Base-by-base conservation (phyloP, 2,329 filamentous ascomycete genomes). In the Colletotrichum simmondsii region DNA sequence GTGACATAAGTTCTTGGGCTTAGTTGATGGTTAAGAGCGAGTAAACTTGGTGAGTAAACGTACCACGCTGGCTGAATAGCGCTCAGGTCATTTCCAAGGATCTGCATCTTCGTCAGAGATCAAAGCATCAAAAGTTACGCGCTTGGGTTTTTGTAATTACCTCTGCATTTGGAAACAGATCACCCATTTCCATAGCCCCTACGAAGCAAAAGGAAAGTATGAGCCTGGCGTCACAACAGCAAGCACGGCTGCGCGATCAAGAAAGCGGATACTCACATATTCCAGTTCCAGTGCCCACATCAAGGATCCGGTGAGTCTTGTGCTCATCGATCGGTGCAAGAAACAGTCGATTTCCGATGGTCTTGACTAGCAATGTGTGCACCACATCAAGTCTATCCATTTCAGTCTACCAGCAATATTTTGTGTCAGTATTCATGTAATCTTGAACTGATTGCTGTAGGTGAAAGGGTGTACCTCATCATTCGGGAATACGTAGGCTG, bases 221-320 rank as follows among this genome's bases (percentile, higher is more conserved):
- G 28, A 28, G 28, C 28, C 28, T 28, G 28, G 28, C 5, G 28
- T 28, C 28, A 28, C 28, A 28, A 28, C 28, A 28, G 28, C 28
- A 28, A 28, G 28, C 28, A 28, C 28, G 28, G 28, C 28, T 28
- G 28, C 28, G 28, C 28, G 28, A 28, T 28, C 28, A 6, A 28
- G 28, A n/a, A n/a, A n/a, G n/a, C 28, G 28, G 28, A 28, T 28
- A 28, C 73, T 19, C 70, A 77, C 84, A 85, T 49, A 84, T 82
- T 5, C 85, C 84, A 4, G 82, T 84, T 11, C 85, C 85, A 0
- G 83, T 85, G 30, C 84, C 84, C 10, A 87, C 78, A 65, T 87
- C 85, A 0, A 86, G 78, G 11, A 86, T 79, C 8, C 77, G 77
- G 1, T 79, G 79, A 7, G 78, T 77, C 30, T 77, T 78, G 7